phyloP scores from a whole-genome alignment of 148 eudicot species.

The Selenicereus undatus region DNA sequence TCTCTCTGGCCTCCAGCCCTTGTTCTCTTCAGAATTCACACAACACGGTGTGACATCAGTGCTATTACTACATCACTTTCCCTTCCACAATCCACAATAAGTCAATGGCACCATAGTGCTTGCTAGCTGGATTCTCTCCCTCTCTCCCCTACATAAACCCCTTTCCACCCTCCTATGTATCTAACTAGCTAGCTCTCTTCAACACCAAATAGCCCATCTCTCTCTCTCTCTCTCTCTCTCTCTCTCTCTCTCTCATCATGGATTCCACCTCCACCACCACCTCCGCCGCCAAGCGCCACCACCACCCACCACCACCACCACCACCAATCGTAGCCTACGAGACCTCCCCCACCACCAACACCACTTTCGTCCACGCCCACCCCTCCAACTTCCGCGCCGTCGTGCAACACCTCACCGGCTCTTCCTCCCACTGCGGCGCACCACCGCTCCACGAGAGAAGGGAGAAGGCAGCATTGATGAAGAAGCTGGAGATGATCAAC shows the following conservation, averaged over 20 bases:
- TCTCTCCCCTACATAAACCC: background rate
- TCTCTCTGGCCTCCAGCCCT: background rate
- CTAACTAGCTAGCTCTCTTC: no score
- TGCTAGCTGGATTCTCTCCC: background rate
- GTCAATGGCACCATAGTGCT: background rate
- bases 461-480: constrained; percentile 18
- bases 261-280: constrained; percentile 14
- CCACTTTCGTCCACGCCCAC: constrained; percentile 33
- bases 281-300: background rate
- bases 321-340: constrained; percentile 11
- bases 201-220: no score
- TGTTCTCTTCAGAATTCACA: background rate
- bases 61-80: background rate
- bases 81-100: background rate
- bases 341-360: constrained; percentile 22
- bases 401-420: constrained; percentile 29
- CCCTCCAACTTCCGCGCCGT: constrained; percentile 32
- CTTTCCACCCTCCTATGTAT: background rate
- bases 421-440: background rate
- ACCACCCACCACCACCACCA: constrained; percentile 10
- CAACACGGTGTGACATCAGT: background rate
- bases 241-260: constrained; percentile 14
- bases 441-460: constrained; percentile 29
- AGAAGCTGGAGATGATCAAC: constrained; percentile 30
- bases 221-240: background rate